Conservation (phyloP, 257 asterid genomes). For the Petunia secreta region DNA sequence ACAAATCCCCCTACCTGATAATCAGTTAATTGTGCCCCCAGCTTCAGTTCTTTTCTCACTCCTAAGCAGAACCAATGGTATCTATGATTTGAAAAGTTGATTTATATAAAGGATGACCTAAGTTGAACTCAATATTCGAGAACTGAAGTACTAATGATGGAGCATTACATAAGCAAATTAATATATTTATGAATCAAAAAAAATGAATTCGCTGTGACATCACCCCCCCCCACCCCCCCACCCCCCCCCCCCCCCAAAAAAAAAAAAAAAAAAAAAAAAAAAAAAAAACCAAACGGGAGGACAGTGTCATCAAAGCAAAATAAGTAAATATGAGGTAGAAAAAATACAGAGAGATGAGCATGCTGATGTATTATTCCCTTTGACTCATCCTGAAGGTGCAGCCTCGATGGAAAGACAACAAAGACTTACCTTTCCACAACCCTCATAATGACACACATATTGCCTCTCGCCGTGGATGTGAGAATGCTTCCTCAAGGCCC, state of each 20-base stretch:
- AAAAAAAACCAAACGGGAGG: conserved; percentile 3
- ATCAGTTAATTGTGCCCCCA: background rate
- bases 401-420: background rate
- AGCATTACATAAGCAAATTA: too few relatives aligned
- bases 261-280: too few relatives aligned
- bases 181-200: too few relatives aligned
- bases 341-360: background rate
- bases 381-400: conserved; percentile 10
- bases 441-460: conserved; percentile 85
- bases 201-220: too few relatives aligned
- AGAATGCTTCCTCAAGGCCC: conserved; percentile 96
- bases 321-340: background rate
- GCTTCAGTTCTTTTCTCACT: too few relatives aligned
- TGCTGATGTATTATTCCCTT: too few relatives aligned
- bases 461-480: conserved; percentile 99
- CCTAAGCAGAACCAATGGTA: too few relatives aligned
- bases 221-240: too few relatives aligned
- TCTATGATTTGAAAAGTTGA: too few relatives aligned
- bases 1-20: background rate
- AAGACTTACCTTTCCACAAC: conserved; percentile 67
- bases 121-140: too few relatives aligned
- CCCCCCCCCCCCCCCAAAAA: background rate
- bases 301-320: background rate
- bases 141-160: too few relatives aligned
- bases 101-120: too few relatives aligned